Evolutionary conservation across 257 asterid genomes (phyloP).

Genomic region (Leptodermis oblonga): DNA sequence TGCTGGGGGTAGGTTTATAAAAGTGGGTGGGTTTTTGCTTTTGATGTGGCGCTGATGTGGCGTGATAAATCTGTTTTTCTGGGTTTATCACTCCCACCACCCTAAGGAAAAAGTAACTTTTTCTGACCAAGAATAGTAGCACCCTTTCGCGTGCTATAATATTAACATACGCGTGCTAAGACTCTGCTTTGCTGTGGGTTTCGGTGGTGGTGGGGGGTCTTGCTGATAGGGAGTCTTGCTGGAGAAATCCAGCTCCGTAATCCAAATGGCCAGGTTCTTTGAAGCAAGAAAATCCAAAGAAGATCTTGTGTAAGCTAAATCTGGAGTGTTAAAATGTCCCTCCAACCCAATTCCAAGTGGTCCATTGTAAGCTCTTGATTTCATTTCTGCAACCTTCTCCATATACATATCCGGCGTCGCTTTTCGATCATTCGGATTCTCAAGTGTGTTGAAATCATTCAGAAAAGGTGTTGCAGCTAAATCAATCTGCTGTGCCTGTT

Average conservation of each 20-base stretch:
- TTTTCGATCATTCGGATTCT: conserved; percentile 30
- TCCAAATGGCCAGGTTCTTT: conserved; percentile 39
- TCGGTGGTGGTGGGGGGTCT: too few relatives aligned
- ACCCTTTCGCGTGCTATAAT: too few relatives aligned
- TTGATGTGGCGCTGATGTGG: too few relatives aligned
- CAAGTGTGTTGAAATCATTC: conserved; percentile 65
- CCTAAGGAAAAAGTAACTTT: too few relatives aligned
- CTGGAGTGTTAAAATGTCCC: conserved; percentile 23
- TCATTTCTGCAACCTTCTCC: conserved; percentile 35
- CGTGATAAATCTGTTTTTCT: too few relatives aligned
- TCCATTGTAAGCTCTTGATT: conserved; percentile 31
- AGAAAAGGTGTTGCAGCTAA: conserved; percentile 38
- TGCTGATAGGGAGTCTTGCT: conserved; percentile 19
- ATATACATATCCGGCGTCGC: conserved; percentile 46
- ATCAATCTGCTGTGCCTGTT: conserved; percentile 34
- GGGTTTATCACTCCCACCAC: too few relatives aligned
- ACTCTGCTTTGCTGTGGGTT: too few relatives aligned
- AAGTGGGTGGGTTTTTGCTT: too few relatives aligned
- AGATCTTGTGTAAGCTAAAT: conserved; percentile 18
- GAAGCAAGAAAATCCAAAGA: conserved; percentile 30
- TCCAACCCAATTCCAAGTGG: conserved; percentile 40
- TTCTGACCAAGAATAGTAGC: too few relatives aligned
- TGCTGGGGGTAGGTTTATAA: too few relatives aligned
- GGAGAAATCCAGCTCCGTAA: conserved; percentile 34
- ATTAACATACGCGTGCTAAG: too few relatives aligned